Evolutionary conservation across 2,329 filamentous ascomycete genomes (phyloP), one percentile per base, ranked within the genome.

Genomic region (Colletotrichum limetticola): DNA sequence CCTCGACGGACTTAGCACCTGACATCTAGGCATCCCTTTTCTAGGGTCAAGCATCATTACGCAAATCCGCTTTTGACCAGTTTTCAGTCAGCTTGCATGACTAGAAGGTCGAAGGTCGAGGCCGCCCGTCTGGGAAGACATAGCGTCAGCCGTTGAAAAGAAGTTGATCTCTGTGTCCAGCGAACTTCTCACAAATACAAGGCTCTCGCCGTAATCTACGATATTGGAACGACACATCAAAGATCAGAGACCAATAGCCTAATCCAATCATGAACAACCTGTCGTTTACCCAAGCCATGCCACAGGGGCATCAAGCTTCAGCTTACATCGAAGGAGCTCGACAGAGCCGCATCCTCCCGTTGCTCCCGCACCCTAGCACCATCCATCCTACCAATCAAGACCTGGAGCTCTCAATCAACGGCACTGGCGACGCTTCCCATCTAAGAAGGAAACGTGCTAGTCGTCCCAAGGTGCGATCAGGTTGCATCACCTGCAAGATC

Each of bases 401-500:
- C 24, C 9, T 16, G 32, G 24, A n/a, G 3, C 9, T 67, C 56
- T 7, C n/a, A 0, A 8, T 19, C n/a, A 19, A 5, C 4, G n/a
- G 3, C 19, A 32, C 9, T 1, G 9, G 22, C 6, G 5, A 24
- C 19, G 28, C 22, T 11, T 16, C 35, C 6, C 24, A n/a, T 1
- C 22, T 22, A 5, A 75, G 57, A 37, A 67, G 57, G 12, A 75
- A 66, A 12, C 62, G 74, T 11, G 65, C 67, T 8, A 75, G 72
- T 61, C 69, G n/a, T 7, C 71, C 71, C 1, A 76, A 75, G 26
- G 74, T 74, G 24, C 62, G 71, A 4, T 74, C 75, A 2, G 75
- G 75, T 19, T 76, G 75, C 56, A 57, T 75, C 28, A 76, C 75
- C 30, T 76, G 75, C 73, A 79, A 80, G 71, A 65, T 69, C 49